Base-by-base conservation (phyloP, 2,329 filamentous ascomycete genomes). In the Venturia asperata region DNA sequence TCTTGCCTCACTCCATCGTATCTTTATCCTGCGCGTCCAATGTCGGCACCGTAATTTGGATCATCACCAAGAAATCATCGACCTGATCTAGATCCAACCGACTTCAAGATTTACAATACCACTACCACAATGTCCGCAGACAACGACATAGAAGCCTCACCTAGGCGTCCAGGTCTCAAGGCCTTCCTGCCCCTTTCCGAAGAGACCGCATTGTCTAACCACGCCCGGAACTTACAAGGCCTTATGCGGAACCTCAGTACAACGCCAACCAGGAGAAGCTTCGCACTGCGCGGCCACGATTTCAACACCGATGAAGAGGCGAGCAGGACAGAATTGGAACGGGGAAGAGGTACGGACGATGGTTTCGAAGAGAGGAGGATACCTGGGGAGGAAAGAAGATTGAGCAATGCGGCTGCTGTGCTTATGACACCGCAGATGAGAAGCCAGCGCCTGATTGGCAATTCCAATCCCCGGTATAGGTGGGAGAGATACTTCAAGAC, bases 401-500 rank as follows among this genome's bases (percentile, higher is more conserved):
- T 74, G 67, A 81, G 79, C 67, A 69, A 74, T 64, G 79, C 75
- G 19, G 78, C 77, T 0, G 70, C 71, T 52, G 72, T 78, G 7
- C 71, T 82, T 60, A 77, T 80, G 69, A 80, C 79, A 49, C 86
- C 88, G 2, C 85, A 90, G 74, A 88, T 92, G 82, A 83, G 90
- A 68, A 92, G 88, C 72, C 89, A 92, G 83, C 84, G 91, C 64
- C 81, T 97, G 70, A 96, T 97, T 74, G 93, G 93, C 52, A 90
- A 90, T 71, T 91, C 85, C 69, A 97, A 94, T 74, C 90, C 91
- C 21, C 81, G 90, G 67, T 96, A 96, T 77, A 84, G 84, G 68
- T 97, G 92, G 88, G 88, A 92, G 73, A 83, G 83, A 67, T 97
- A 96, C 74, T 96, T 90, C 84, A 95, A 90, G 75, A 85, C 85